phyloP scores from a whole-genome alignment of 352 stramenopile species.

The Plasmopara muralis region DNA sequence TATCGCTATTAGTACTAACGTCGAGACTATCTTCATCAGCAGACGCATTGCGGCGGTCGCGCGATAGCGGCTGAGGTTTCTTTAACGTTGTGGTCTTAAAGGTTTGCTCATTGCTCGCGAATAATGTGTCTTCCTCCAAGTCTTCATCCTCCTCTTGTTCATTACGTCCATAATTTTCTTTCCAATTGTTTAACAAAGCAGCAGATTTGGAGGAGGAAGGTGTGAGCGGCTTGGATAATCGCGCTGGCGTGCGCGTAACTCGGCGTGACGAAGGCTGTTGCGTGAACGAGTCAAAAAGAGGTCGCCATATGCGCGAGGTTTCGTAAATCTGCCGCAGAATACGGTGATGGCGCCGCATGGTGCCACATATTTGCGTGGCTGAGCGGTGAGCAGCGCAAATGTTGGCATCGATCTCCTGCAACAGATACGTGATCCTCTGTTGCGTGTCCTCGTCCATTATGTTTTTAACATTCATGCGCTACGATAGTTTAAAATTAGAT shows the following conservation, averaged over 20 bases:
- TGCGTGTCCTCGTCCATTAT: conserved; percentile 66
- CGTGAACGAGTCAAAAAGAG: conserved; percentile 70
- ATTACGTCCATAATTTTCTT: conserved; percentile 6
- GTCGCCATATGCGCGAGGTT: conserved; percentile 62
- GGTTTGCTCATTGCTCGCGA: conserved; percentile 42
- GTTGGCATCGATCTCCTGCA: conserved; percentile 82
- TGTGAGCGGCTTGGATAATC: conserved; percentile 23
- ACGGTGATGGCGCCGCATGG: conserved; percentile 63
- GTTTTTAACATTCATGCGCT: neutral
- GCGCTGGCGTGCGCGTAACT: conserved; percentile 36
- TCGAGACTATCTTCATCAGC: conserved; percentile 50
- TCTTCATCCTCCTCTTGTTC: conserved; percentile 18
- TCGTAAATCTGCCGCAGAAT: conserved; percentile 71
- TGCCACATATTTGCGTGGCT: conserved; percentile 69
- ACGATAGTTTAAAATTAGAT: no score
- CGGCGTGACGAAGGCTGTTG: conserved; percentile 37
- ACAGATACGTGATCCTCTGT: conserved; percentile 77
- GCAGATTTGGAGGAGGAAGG: conserved; percentile 14
- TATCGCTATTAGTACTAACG: conserved; percentile 55
- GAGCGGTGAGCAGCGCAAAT: conserved; percentile 71
- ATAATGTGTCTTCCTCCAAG: conserved; percentile 32
- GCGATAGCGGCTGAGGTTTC: conserved; percentile 20
- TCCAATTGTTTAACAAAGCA: conserved; percentile 4
- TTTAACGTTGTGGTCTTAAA: conserved; percentile 75
- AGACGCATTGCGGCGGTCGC: conserved; percentile 18